Percentiles rank a stretch among this genome's conserved stretches.
Conservation (phyloP, 1,284 basidiomycete genomes). For the Leccinum olivaceoglutinosum region DNA sequence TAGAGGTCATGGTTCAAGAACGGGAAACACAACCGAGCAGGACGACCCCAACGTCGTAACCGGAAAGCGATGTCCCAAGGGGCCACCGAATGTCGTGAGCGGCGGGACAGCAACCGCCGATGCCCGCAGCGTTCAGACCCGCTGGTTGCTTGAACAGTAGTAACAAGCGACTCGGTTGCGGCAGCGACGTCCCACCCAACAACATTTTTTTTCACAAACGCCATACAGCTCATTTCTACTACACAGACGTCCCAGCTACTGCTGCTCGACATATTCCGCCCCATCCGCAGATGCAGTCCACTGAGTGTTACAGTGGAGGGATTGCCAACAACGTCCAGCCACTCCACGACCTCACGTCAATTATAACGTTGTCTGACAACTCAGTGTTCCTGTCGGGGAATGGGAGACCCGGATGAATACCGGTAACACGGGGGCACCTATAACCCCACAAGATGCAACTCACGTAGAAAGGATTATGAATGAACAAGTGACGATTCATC, state of each 20-base stretch:
- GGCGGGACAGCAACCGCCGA: slow-evolving; percentile 14
- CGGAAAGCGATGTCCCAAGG: slow-evolving; percentile 15
- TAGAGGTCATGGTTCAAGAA: slow-evolving; percentile 49
- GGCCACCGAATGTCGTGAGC: slow-evolving; percentile 20
- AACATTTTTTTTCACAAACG: slow-evolving; percentile 24
- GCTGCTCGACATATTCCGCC: slow-evolving; percentile 1
- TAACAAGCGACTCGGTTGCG: slow-evolving; percentile 21
- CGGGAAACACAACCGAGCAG: slow-evolving; percentile 21
- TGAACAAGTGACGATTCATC: slow-evolving; percentile 1
- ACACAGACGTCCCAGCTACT: slow-evolving; percentile 16
- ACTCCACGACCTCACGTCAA: slow-evolving; percentile 6
- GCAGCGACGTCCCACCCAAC: slow-evolving; percentile 18
- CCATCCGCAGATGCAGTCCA: neutral
- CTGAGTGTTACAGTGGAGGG: neutral
- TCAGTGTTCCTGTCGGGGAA: neutral
- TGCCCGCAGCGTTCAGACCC: slow-evolving; percentile 17
- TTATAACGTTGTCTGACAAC: slow-evolving; percentile 8
- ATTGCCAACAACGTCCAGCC: neutral
- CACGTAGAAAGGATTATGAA: slow-evolving; percentile 13
- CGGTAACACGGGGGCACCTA: neutral
- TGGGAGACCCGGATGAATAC: neutral
- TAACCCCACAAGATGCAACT: slow-evolving; percentile 4
- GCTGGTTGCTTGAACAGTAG: slow-evolving; percentile 11
- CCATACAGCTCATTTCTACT: slow-evolving; percentile 12
- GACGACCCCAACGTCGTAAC: slow-evolving; percentile 17